Percentiles rank a stretch among this genome's conserved stretches.
phyloP scores from a whole-genome alignment of 2,329 filamentous ascomycete species.

The Capronia epimyces region DNA sequence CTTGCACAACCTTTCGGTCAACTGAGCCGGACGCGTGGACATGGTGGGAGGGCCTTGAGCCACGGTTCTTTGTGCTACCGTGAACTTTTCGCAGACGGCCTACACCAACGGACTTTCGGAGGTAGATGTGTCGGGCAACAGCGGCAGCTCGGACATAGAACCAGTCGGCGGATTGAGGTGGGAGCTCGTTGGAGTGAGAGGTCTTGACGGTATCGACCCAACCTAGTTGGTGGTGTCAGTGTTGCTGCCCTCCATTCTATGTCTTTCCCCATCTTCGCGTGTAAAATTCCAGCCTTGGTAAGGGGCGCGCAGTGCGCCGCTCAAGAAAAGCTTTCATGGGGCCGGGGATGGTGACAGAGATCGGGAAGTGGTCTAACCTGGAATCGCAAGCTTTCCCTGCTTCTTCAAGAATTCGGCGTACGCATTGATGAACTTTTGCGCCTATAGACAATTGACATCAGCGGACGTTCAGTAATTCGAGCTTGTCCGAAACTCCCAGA shows the following conservation, averaged over 20 bases:
- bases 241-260: neutral
- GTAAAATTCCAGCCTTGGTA: neutral
- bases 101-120: slow-evolving; percentile 98
- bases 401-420: slow-evolving; percentile 67
- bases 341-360: neutral
- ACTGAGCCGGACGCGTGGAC: slow-evolving; percentile 91
- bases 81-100: slow-evolving; percentile 95
- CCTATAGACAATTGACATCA: slow-evolving; percentile 37
- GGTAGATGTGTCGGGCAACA: slow-evolving; percentile 96
- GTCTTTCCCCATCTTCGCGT: neutral
- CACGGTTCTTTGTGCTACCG: slow-evolving; percentile 96
- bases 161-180: slow-evolving; percentile 98
- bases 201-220: slow-evolving; percentile 99
- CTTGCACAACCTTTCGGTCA: slow-evolving; percentile 95
- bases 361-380: slow-evolving; percentile 42
- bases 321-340: neutral
- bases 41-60: slow-evolving; percentile 84
- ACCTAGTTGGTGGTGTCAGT: slow-evolving; percentile 49
- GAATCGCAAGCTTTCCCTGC: slow-evolving; percentile 65
- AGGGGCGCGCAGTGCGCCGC: neutral
- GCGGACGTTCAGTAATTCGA: slow-evolving; percentile 2
- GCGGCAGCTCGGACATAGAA: slow-evolving; percentile 83
- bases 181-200: slow-evolving; percentile 91
- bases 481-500: neutral
- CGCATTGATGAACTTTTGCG: slow-evolving; percentile 63